Evolutionary conservation across 2,329 filamentous ascomycete species (phyloP).

Genomic region (Colletotrichum horii): DNA sequence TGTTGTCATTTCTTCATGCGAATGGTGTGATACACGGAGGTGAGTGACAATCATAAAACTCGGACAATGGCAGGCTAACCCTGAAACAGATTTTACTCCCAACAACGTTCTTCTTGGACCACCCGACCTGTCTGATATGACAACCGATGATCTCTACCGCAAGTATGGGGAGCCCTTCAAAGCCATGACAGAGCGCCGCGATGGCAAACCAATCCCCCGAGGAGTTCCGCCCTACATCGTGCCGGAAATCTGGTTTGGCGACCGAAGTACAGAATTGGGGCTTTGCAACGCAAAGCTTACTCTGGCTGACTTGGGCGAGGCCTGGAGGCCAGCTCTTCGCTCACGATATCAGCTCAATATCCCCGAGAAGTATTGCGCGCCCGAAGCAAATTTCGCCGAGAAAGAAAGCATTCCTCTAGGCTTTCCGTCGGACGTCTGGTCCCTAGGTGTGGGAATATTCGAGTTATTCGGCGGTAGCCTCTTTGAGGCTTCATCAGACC

Average conservation of each 20-base stretch:
- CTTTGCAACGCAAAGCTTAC: background rate
- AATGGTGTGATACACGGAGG: background rate
- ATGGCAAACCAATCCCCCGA: rapidly evolving
- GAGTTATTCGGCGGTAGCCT: rapidly evolving
- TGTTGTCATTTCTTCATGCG: rapidly evolving
- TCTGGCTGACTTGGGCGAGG: background rate
- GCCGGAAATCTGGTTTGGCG: background rate
- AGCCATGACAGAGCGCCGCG: background rate
- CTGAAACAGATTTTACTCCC: background rate
- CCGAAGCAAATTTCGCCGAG: background rate
- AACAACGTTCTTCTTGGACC: background rate
- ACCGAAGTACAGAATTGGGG: background rate
- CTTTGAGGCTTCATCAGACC: background rate
- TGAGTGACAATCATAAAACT: background rate
- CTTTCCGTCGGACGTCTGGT: background rate
- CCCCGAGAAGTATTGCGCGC: background rate
- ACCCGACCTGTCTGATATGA: rapidly evolving
- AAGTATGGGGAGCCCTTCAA: background rate
- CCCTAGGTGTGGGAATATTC: background rate
- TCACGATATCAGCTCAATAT: background rate
- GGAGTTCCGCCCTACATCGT: background rate
- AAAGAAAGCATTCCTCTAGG: background rate
- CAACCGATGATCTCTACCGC: rapidly evolving
- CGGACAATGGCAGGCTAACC: background rate
- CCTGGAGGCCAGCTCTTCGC: background rate